Conservation (phyloP, 2,329 filamentous ascomycete genomes). For the Exophiala mesophila region DNA sequence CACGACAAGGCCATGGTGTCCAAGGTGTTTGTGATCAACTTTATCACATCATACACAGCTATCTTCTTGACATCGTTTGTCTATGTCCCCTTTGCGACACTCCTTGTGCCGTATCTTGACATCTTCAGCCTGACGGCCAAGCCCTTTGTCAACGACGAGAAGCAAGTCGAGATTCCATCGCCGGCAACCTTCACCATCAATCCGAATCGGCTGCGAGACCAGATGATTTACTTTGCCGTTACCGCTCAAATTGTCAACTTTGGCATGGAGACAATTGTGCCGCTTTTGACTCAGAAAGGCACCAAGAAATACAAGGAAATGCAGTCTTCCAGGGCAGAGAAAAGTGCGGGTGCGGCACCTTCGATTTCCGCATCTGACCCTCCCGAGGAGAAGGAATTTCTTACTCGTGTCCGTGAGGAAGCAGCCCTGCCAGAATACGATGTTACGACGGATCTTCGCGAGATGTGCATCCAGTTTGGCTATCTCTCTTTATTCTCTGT, state of each 20-base stretch:
- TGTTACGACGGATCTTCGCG: conserved; percentile 82
- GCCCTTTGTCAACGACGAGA: conserved; percentile 69
- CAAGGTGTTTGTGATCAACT: conserved; percentile 94
- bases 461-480: conserved; percentile 87
- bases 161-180: conserved; percentile 54
- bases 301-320: conserved; percentile 75
- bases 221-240: conserved; percentile 94
- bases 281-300: conserved; percentile 73
- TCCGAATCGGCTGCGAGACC: conserved; percentile 73
- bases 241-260: conserved; percentile 90
- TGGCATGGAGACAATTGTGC: conserved; percentile 75
- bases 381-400: conserved; percentile 73
- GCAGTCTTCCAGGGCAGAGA: conserved; percentile 55
- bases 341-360: conserved; percentile 50
- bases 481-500: conserved; percentile 89
- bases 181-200: conserved; percentile 73
- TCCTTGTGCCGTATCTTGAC: conserved; percentile 80
- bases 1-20: conserved; percentile 80
- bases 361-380: conserved; percentile 56
- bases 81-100: conserved; percentile 83
- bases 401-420: conserved; percentile 75
- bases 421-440: conserved; percentile 80
- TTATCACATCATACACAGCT: conserved; percentile 90
- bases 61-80: conserved; percentile 91
- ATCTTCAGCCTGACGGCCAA: conserved; percentile 71